Conservation (phyloP, 1,284 basidiomycete species). For the Pseudozyma tsukubaensis region DNA sequence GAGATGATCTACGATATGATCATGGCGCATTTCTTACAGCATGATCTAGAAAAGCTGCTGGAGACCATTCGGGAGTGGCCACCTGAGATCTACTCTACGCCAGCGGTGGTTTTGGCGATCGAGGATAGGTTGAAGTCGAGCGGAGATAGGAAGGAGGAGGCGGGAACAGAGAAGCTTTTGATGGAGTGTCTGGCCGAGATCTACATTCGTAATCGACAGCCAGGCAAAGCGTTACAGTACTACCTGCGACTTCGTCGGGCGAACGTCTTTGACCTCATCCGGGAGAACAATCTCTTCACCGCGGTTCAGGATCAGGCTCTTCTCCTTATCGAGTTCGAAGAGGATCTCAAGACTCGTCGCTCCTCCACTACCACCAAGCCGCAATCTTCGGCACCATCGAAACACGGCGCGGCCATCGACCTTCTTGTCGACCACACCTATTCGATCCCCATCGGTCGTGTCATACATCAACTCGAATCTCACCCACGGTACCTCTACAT, state of each 20-base stretch:
- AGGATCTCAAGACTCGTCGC: conserved; percentile 77
- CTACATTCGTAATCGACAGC: conserved; percentile 88
- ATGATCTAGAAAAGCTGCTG: conserved; percentile 81
- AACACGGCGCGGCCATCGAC: conserved; percentile 78
- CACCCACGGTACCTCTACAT: conserved; percentile 87
- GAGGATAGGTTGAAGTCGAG: conserved; percentile 77
- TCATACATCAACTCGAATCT: conserved; percentile 84
- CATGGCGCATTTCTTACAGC: conserved; percentile 83
- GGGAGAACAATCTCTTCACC: conserved; percentile 92
- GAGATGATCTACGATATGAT: conserved; percentile 95
- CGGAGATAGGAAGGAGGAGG: too few relatives aligned
- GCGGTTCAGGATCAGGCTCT: conserved; percentile 93
- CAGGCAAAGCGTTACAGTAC: conserved; percentile 90
- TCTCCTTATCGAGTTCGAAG: conserved; percentile 91
- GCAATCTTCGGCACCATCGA: conserved; percentile 32
- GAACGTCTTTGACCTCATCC: conserved; percentile 93
- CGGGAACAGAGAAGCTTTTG: conserved; percentile 72
- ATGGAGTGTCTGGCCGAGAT: conserved; percentile 94
- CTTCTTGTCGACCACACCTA: conserved; percentile 93
- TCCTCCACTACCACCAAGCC: background rate
- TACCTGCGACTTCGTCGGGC: conserved; percentile 85
- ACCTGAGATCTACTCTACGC: conserved; percentile 85
- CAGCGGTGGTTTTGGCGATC: conserved; percentile 86
- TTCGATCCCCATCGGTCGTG: conserved; percentile 91
- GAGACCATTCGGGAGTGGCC: conserved; percentile 89